Percentiles rank a stretch among this genome's conserved stretches.
phyloP scores from a whole-genome alignment of 129 eudicot genomes.

The Helianthus tuberosus region DNA sequence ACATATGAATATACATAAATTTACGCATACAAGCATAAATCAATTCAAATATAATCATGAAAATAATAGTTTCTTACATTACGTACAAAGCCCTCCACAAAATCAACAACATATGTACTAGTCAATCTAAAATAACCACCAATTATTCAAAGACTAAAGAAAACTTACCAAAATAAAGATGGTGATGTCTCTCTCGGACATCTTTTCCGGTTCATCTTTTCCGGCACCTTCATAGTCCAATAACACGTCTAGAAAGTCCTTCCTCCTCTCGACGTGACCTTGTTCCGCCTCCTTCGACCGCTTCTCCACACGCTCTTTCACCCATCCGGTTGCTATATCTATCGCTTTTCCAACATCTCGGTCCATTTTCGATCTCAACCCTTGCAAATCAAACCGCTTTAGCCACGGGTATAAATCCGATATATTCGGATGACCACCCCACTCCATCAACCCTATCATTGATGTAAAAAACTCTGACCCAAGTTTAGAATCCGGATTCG shows the following conservation, averaged over 20 bases:
- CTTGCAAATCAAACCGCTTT: constrained; percentile 50
- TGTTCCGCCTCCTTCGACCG: constrained; percentile 28
- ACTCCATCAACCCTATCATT: constrained; percentile 44
- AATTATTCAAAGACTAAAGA: constrained; percentile 7
- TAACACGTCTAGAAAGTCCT: constrained; percentile 68
- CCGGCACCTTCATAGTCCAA: constrained; percentile 57
- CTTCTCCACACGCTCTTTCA: constrained; percentile 51
- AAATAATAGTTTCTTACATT: no score
- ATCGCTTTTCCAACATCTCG: constrained; percentile 36
- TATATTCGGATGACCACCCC: constrained; percentile 58
- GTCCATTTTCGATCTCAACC: constrained; percentile 41
- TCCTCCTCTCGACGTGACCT: constrained; percentile 17
- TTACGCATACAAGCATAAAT: no score
- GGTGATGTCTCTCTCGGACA: constrained; percentile 44
- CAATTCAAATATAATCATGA: no score
- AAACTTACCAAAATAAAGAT: constrained; percentile 45
- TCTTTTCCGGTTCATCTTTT: constrained; percentile 44
- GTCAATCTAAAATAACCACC: neutral
- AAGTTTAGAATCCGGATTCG: constrained; percentile 40
- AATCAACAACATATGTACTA: no score
- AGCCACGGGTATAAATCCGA: constrained; percentile 53
- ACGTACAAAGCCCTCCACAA: no score
- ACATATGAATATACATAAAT: no score
- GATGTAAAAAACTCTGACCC: constrained; percentile 44
- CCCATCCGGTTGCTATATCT: constrained; percentile 41